A percentile compares a stretch with the other conserved stretches of the same genome.
Conservation (phyloP, 306 rosid genomes). For the Glycine soja region DNA sequence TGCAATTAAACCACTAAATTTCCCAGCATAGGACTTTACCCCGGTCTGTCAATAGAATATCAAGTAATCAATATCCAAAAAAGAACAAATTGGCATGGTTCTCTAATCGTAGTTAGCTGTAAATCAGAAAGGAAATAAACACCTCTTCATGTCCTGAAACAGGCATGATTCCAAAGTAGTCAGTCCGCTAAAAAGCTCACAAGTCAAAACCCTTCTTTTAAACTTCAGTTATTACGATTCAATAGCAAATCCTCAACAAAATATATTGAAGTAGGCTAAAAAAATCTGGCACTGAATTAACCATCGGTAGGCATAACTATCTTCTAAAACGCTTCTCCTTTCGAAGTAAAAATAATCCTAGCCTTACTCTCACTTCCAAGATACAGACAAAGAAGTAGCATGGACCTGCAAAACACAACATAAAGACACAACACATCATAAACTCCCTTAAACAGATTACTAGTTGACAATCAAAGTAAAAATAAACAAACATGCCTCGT, state of each 20-base stretch:
- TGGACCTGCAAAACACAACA: constrained; percentile 53
- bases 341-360: constrained; percentile 33
- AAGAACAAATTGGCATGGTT: constrained; percentile 53
- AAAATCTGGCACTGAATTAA: constrained; percentile 40
- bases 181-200: constrained; percentile 52
- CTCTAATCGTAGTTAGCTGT: constrained; percentile 68
- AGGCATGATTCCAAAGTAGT: constrained; percentile 72
- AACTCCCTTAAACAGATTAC: background rate
- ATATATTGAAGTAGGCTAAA: constrained; percentile 31
- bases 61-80: constrained; percentile 69
- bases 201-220: constrained; percentile 44
- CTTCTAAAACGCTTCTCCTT: constrained; percentile 43
- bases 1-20: constrained; percentile 77
- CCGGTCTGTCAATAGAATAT: constrained; percentile 88
- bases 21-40: constrained; percentile 70
- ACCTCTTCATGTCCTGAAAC: constrained; percentile 91
- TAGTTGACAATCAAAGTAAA: constrained; percentile 13
- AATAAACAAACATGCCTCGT: background rate
- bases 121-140: constrained; percentile 66
- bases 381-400: background rate
- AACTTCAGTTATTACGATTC: constrained; percentile 38
- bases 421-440: background rate
- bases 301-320: background rate
- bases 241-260: constrained; percentile 48
- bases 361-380: constrained; percentile 28